Conservation (phyloP, 768 basidiomycete genomes). For the Clitopilus passeckerianus region DNA sequence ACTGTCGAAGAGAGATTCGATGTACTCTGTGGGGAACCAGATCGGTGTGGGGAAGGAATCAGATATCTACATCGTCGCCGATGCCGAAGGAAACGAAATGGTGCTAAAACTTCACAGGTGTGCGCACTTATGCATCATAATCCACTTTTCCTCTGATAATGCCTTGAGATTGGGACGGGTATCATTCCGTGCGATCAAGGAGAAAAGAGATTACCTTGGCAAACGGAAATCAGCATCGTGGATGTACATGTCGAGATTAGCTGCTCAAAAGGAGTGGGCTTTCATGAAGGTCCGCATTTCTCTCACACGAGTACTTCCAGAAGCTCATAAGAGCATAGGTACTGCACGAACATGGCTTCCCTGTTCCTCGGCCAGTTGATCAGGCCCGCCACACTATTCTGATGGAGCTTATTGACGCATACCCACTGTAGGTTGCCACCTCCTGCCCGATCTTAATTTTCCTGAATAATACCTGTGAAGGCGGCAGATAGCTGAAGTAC, state of each 20-base stretch:
- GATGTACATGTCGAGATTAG: slow-evolving; percentile 99
- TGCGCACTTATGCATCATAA: slow-evolving; percentile 8
- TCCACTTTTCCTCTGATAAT: not conserved
- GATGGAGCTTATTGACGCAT: slow-evolving; percentile 95
- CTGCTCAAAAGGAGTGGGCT: slow-evolving; percentile 96
- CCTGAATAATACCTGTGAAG: slow-evolving; percentile 28
- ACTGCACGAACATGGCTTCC: slow-evolving; percentile 86
- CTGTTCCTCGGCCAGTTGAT: slow-evolving; percentile 90
- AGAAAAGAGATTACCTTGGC: slow-evolving; percentile 93
- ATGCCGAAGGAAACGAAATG: slow-evolving; percentile 79
- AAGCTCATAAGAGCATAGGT: slow-evolving; percentile 46
- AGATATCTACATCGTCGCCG: slow-evolving; percentile 88
- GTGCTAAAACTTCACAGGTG: slow-evolving; percentile 94
- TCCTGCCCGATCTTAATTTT: slow-evolving; percentile 4
- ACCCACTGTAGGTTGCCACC: slow-evolving; percentile 68
- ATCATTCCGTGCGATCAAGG: slow-evolving; percentile 95
- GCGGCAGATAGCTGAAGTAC: slow-evolving; percentile 81
- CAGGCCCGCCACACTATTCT: slow-evolving; percentile 93
- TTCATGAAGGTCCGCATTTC: slow-evolving; percentile 85
- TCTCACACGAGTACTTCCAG: not conserved
- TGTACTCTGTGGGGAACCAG: slow-evolving; percentile 93
- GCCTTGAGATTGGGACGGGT: slow-evolving; percentile 87
- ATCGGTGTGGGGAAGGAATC: slow-evolving; percentile 99
- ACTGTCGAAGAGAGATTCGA: slow-evolving; percentile 82
- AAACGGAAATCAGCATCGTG: slow-evolving; percentile 95